Base-by-base conservation (phyloP, 1,139 yeast genomes). In the Kazachstania sp. region DNA sequence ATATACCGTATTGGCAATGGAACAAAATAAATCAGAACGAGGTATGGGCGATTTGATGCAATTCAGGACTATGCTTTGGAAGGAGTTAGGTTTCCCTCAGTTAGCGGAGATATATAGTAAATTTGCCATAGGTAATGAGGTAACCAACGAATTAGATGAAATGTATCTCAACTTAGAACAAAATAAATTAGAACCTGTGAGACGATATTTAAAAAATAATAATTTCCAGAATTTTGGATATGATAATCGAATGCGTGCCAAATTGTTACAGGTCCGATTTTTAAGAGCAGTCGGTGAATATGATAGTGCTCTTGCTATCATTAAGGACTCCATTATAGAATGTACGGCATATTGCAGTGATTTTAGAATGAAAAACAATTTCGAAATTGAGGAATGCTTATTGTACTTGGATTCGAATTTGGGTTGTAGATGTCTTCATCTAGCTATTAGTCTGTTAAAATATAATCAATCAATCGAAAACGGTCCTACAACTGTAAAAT, bases 311-410 rank as follows among this genome's bases (percentile, higher is more conserved):
- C 51, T 59, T 49, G 43, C 45, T 11, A 48, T 44, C 19, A 43
- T 58, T 5, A 46, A 48, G 20, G 38, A 44, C n/a, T 37, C 41
- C 20, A 49, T 53, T 7, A 47, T 43, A 5, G 55, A 56, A 15
- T 53, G 54, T 29, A 43, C 45, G 13, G 37, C 47, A 19, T 34
- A 35, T 3, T 44, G 44, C 26, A 41, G 44, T 18, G 62, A 58
- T 43, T 46, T 48, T 16, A 46, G 46, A 20, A 59, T 64, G 64
- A 53, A 49, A 39, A 52, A 50, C 38, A 44, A 49, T 15, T 60
- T 60, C 39, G 50, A 52, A 23, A 42, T 49, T 18, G 57, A 53
- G 44, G 54, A 55, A 40, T 56, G 58, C 32, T 35, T 50, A 8
- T 44, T 61, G n/a, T 47, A 55, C 34, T 20, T 60, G 6, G 35